Evolutionary conservation across 306 rosid species (phyloP), one percentile per base, ranked within the genome.

Genomic region (Phaseolus lunatus): DNA sequence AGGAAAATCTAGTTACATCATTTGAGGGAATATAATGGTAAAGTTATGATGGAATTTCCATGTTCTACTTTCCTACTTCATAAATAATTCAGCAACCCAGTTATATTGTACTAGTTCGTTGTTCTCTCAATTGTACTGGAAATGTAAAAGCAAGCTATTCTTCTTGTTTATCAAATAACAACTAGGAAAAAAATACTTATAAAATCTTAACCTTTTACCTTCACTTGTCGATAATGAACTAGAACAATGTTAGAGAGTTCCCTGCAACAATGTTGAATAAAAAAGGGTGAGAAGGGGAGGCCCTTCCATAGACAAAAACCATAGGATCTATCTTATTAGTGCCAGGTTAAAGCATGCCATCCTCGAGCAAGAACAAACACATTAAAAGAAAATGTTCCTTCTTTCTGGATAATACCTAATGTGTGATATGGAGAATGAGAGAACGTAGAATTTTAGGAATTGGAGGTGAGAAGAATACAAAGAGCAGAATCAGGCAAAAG

Each of bases 191-290:
- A 33, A 56, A 61, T 61, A 58, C 49, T 62, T 63, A 61, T 16
- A 29, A 43, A 18, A 65, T 49, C 33, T 59, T 43, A 59, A 57
- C 54, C 52, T 3, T 7, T 80, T 72, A 93, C 98, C 97, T 89
- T 87, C 70, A 93, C 97, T 67, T 91, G 89, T 50, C 83, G 86
- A 72, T 93, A 93, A 67, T 91, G 98, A 83, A 93, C 98, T 15
- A 93, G 88, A 80, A 89, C 98, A 52, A 93, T 93, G 88, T 91
- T 90, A 3, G 93, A 90, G 79, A 89, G 91, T 20, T 89, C 93
- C 88, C 98, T 93, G 88, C 80, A 86, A 71, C 49, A 70, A 64
- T 24, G 67, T 71, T 70, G 67, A 80, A 73, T 72, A 50, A 66
- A 33, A 87, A 81, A 57, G 64, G 78, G 50, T 71, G 73, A 80